Percentiles rank a stretch among this genome's conserved stretches.
These are phyloP conservation scores for Dissophora ornata DNA, from an alignment of 192 early-diverging fungal genomes.

Conservation along the genomic window DNA sequence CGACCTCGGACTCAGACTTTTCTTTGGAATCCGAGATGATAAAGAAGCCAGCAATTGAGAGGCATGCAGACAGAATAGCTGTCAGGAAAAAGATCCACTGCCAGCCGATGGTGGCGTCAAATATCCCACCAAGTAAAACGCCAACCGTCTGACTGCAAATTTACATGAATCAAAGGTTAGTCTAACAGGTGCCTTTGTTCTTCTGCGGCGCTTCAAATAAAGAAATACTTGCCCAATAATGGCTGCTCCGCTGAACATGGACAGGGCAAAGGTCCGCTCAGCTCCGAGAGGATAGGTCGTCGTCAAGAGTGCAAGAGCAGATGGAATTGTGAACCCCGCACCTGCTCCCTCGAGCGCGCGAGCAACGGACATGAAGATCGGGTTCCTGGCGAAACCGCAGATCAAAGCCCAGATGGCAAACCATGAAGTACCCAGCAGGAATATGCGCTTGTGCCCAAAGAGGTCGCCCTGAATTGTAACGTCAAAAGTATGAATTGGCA, in stretches of 20 bases:
- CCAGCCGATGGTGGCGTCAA: slow-evolving; percentile 55
- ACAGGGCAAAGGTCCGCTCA: slow-evolving; percentile 40
- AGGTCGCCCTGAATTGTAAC: slow-evolving; percentile 38
- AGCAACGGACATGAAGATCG: slow-evolving; percentile 52
- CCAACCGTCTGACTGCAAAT: no score
- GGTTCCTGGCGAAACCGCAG: slow-evolving; percentile 46
- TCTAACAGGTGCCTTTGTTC: no score
- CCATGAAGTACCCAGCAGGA: slow-evolving; percentile 38
- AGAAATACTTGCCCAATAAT: slow-evolving; percentile 44
- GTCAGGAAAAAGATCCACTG: slow-evolving; percentile 57
- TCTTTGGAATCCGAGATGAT: slow-evolving; percentile 35
- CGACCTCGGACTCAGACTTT: slow-evolving; percentile 6
- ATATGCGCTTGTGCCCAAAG: slow-evolving; percentile 52
- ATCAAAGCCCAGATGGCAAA: slow-evolving; percentile 47
- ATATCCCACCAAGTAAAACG: slow-evolving; percentile 50
- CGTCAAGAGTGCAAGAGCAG: slow-evolving; percentile 41
- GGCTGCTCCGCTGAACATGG: slow-evolving; percentile 42
- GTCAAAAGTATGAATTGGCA: no score
- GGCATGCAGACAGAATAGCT: slow-evolving; percentile 32
- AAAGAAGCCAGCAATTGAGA: slow-evolving; percentile 38
- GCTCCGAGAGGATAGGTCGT: slow-evolving; percentile 43
- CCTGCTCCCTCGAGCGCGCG: slow-evolving; percentile 50
- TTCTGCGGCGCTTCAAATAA: no score
- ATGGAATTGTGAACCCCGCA: slow-evolving; percentile 53
- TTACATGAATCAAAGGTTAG: no score